These are phyloP conservation scores for Senecio squalidus DNA, from an alignment of 140 eudicot species.

Conservation along the genomic window DNA sequence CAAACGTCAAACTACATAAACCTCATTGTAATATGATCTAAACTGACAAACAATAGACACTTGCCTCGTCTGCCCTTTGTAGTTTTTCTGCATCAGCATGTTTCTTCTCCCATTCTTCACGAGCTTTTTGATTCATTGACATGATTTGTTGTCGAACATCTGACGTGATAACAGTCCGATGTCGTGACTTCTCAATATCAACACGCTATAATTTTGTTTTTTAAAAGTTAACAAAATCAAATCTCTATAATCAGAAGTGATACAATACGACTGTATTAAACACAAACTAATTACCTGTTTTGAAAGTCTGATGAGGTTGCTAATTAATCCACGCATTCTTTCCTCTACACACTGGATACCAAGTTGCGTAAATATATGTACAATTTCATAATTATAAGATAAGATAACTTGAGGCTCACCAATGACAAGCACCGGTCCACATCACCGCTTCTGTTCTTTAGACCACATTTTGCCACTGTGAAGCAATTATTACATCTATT, in stretches of 20 bases:
- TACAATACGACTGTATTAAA: not conserved
- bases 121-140: constrained; percentile 72
- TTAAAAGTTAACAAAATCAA: not conserved
- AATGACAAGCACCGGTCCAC: constrained; percentile 81
- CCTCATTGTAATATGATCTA: not conserved
- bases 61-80: constrained; percentile 55
- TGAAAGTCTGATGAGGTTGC: constrained; percentile 61
- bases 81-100: constrained; percentile 79
- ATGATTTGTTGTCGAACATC: constrained; percentile 77
- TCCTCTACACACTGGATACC: constrained; percentile 79
- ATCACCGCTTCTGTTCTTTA: constrained; percentile 42
- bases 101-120: constrained; percentile 82
- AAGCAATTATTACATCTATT: not conserved
- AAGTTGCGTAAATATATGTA: constrained; percentile 18
- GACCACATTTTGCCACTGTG: not conserved
- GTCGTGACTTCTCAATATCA: constrained; percentile 82
- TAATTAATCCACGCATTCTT: constrained; percentile 80
- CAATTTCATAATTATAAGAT: not conserved
- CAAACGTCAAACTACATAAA: constrained; percentile 4
- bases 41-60: constrained; percentile 2
- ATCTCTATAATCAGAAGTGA: constrained; percentile 5
- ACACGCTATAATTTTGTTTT: constrained; percentile 43
- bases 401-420: constrained; percentile 32
- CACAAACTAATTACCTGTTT: constrained; percentile 39
- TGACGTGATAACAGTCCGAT: constrained; percentile 66